phyloP scores from a whole-genome alignment of 345 rosid genomes.

The Draba incana region DNA sequence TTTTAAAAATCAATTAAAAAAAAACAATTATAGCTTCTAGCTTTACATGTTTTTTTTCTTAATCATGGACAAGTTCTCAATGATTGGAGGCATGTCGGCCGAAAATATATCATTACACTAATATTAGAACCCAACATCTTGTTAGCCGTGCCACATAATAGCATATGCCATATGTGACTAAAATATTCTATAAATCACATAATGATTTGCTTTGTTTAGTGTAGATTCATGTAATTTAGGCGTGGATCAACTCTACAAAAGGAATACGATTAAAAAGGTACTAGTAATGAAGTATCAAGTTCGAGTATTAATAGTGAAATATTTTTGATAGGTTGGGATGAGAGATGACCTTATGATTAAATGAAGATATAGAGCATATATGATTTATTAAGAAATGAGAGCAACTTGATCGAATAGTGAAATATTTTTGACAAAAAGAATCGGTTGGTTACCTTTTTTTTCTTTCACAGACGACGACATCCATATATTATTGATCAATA shows the following conservation, averaged over 20 bases:
- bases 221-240: constrained; percentile 28
- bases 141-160: constrained; percentile 5
- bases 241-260: constrained; percentile 30
- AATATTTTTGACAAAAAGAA: constrained; percentile 32
- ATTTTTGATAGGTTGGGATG: constrained; percentile 30
- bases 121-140: background rate
- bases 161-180: background rate
- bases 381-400: constrained; percentile 5
- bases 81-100: constrained; percentile 31
- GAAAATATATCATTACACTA: constrained; percentile 10
- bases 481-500: constrained; percentile 32
- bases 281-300: constrained; percentile 13
- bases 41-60: background rate
- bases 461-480: constrained; percentile 18
- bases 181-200: constrained; percentile 20
- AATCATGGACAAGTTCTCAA: constrained; percentile 28
- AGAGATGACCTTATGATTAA: constrained; percentile 18
- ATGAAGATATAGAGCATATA: constrained; percentile 20
- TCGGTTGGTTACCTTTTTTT: constrained; percentile 30
- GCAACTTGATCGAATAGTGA: constrained; percentile 39
- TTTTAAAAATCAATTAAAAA: background rate
- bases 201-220: constrained; percentile 13
- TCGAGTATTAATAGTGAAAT: too few relatives aligned
- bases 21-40: constrained; percentile 12
- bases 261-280: constrained; percentile 6